Base-by-base conservation (phyloP, 352 stramenopile species). In the Globisporangium cystogenes region DNA sequence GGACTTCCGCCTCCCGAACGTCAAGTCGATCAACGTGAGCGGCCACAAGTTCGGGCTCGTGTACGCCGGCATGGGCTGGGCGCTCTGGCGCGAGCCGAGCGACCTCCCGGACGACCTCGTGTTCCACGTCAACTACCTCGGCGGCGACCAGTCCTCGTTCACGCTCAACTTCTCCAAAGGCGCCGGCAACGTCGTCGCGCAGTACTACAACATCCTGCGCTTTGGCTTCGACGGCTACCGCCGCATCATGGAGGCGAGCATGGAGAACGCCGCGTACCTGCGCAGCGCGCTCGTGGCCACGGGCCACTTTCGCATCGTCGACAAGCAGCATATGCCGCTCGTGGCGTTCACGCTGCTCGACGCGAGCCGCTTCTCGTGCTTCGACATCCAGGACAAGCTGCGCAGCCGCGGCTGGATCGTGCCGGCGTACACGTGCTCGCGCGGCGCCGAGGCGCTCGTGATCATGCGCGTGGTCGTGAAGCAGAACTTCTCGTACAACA, bases 91-190 rank as follows among this genome's bases (percentile, higher is more conserved):
- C n/a, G 82, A 95, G 51, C 53, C 64, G 1, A 59, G 69, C 16
- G 85, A 95, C 56, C 68, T 96, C 7, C 88, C 88, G 5, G 82
- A 92, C 0, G 86, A 96, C 53, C 66, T 96, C 23, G 76, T 96
- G 48, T 96, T 96, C 68, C 86, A 95, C 56, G 87, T 97, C 4
- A 95, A 97, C 65, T 98, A 98, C 51, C 43, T 97, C 42, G 89
- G 91, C 35, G 89, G 88, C 50, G 82, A 96, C 57, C 90, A 96
- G 61, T 70, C 87, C 44, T 96, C 86, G 27, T 94, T 97, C 64
- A 98, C 91, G 53, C 82, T 98, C 36, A 97, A 98, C 74, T 98
- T 98, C 49, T 95, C 80, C 47, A 94, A 96, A 62, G 87, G 89
- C 26, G 91, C 91, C 0, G 80, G 85, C 36, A 95, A 93, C 51